Evolutionary conservation across 345 rosid species (phyloP), one percentile per base, ranked within the genome.

Genomic region (Corymbia maculata): DNA sequence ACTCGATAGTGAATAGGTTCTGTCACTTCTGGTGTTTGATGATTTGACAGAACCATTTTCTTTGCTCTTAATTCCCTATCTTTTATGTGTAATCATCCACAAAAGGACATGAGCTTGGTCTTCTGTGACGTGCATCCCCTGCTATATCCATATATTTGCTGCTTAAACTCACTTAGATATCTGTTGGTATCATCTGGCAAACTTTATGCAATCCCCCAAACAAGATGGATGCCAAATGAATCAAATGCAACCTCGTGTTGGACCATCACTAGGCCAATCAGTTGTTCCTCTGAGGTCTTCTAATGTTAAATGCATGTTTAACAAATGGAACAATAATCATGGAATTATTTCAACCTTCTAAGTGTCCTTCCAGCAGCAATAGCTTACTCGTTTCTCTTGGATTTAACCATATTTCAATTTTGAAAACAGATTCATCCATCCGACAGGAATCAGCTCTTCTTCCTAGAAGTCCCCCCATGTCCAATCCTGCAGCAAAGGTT

Each of bases 391-490:
- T 68, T 75, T 75, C 84, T 75, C 84, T 75, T 75, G 84, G 84
- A 42, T 75, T 75, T 75, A 75, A 75, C 49, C 49, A 42, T 75
- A 36, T 9, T 75, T 36, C 22, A 22, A 75, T 13, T 42, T 75
- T 75, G 84, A 75, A 75, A 88, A 66, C 92, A 95, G 97, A 89
- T 64, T 50, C 32, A 89, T 22, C 86, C 80, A 44, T 64, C 55
- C 79, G 85, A 80, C 87, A 92, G 66, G 90, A 92, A 89, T 53
- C 85, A 68, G 52, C 59, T 15, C 15, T 86, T 44, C 32, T 79
- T 90, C 85, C 92, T 7, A 44, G 51, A 51, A 90, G 21, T 79
- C 52, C 49, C 28, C 26, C 49, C 82, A 36, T 36, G 82, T 75
- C 89, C 32, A 85, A 85, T 45, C 88, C 89, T 45, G 66, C 89